These are phyloP conservation scores for Colletotrichum zoysiae DNA, from an alignment of 2,329 filamentous ascomycete species.

Conservation along the genomic window DNA sequence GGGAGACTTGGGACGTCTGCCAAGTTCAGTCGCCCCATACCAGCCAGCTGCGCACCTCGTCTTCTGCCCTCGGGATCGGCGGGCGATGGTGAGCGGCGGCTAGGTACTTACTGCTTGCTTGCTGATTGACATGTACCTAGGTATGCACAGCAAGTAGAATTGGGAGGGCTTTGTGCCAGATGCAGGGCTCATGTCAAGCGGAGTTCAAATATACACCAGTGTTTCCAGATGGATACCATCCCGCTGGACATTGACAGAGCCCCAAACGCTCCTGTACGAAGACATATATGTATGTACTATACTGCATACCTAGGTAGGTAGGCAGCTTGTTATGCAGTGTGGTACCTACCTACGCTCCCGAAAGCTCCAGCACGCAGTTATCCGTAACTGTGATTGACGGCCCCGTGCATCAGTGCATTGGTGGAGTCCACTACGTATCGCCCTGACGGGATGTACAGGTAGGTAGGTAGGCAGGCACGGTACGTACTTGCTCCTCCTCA, in stretches of 20 bases:
- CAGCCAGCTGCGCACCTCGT: not conserved
- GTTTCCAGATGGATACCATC: constrained; percentile 14
- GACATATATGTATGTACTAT: not conserved
- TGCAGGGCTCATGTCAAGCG: constrained; percentile 16
- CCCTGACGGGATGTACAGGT: constrained; percentile 12
- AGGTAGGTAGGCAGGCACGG: too few species aligned
- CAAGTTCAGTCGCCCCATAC: constrained; percentile 17
- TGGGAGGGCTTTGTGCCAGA: not conserved
- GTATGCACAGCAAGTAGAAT: not conserved
- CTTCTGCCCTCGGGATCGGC: constrained; percentile 5
- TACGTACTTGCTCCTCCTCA: not conserved
- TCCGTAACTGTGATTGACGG: constrained; percentile 18
- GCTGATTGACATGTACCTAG: not conserved
- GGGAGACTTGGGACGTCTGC: constrained; percentile 3
- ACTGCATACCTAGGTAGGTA: too few species aligned
- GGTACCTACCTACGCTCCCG: not conserved
- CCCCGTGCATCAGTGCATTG: constrained; percentile 10
- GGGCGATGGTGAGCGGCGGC: constrained; percentile 25
- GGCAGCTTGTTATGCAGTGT: not conserved
- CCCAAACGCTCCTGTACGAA: not conserved
- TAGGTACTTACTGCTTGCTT: constrained; percentile 13
- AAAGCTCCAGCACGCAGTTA: constrained; percentile 5
- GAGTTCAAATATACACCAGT: constrained; percentile 1
- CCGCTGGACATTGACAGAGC: constrained; percentile 6
- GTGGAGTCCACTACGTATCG: constrained; percentile 37